Evolutionary conservation across 2,329 filamentous ascomycete genomes (phyloP).

Genomic region (Diaporthe citrichinensis): DNA sequence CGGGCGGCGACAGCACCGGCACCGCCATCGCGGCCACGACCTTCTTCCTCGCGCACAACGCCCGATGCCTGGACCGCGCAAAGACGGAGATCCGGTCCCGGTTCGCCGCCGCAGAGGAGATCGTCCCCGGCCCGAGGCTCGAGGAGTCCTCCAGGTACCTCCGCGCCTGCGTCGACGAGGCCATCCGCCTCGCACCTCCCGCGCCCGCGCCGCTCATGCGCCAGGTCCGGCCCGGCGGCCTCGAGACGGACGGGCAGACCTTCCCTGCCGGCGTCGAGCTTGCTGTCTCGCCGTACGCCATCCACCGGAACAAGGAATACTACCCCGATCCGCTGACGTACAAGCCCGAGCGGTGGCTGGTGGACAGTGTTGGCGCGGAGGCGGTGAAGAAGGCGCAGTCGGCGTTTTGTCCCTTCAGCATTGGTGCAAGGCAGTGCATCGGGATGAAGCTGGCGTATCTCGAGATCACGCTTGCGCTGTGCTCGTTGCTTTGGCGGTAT

Average conservation of each 20-base stretch:
- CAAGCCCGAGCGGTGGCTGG: conserved; percentile 18
- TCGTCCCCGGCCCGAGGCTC: neutral
- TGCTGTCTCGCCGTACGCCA: conserved; percentile 41
- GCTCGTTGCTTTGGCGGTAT: conserved; percentile 1
- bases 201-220: conserved; percentile 40
- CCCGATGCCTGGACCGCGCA: neutral
- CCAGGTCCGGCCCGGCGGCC: conserved; percentile 35
- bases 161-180: conserved; percentile 55
- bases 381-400: conserved; percentile 15
- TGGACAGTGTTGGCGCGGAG: neutral
- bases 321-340: neutral
- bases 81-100: neutral
- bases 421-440: neutral
- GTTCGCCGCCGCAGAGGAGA: neutral
- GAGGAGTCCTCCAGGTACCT: conserved; percentile 55
- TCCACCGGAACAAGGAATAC: conserved; percentile 42
- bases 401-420: conserved; percentile 13
- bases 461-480: conserved; percentile 7
- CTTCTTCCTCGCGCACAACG: conserved; percentile 15
- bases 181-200: conserved; percentile 43
- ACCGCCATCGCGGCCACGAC: conserved; percentile 34
- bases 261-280: conserved; percentile 43
- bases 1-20: conserved; percentile 44
- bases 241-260: conserved; percentile 41
- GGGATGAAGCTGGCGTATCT: conserved; percentile 7